Conservation (phyloP, 768 basidiomycete genomes). For the Phylloporus sp. region DNA sequence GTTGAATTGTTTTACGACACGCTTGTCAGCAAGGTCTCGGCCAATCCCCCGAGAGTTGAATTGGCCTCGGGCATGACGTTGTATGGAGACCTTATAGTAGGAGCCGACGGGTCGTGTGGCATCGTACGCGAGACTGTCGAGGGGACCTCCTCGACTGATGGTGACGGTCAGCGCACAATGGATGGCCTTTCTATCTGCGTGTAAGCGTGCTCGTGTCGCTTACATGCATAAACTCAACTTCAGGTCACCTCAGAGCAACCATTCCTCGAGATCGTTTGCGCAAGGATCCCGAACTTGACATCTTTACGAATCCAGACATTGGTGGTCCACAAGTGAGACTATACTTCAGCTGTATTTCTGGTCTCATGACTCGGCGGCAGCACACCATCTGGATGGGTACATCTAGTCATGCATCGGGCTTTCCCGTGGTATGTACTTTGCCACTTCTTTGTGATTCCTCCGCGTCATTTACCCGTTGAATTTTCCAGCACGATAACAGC, state of each 20-base stretch:
- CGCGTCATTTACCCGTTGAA: neutral
- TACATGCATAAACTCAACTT: conserved; percentile 1
- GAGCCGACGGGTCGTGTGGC: conserved; percentile 52
- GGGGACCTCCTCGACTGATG: conserved; percentile 25
- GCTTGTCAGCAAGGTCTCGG: conserved; percentile 29
- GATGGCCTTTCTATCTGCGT: conserved; percentile 37
- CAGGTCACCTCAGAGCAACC: conserved; percentile 29
- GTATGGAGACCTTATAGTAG: conserved; percentile 47
- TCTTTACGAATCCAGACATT: conserved; percentile 10
- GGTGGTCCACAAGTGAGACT: conserved; percentile 13
- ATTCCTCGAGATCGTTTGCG: conserved; percentile 37
- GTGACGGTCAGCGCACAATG: conserved; percentile 14
- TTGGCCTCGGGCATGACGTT: conserved; percentile 40
- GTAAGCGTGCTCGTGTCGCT: conserved; percentile 25
- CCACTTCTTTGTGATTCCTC: neutral
- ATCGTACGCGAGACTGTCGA: conserved; percentile 32
- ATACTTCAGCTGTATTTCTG: neutral
- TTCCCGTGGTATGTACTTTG: conserved; percentile 15
- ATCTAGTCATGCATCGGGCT: conserved; percentile 11
- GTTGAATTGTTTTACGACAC: conserved; percentile 42
- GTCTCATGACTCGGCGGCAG: conserved; percentile 1
- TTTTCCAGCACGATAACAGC: conserved; percentile 29
- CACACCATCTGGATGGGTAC: conserved; percentile 22
- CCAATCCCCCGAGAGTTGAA: conserved; percentile 28
- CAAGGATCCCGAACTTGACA: conserved; percentile 37